A percentile compares a stretch with the other conserved stretches of the same genome.
Evolutionary conservation across 2,329 filamentous ascomycete species (phyloP).

Genomic region (Cladosporium sp.): DNA sequence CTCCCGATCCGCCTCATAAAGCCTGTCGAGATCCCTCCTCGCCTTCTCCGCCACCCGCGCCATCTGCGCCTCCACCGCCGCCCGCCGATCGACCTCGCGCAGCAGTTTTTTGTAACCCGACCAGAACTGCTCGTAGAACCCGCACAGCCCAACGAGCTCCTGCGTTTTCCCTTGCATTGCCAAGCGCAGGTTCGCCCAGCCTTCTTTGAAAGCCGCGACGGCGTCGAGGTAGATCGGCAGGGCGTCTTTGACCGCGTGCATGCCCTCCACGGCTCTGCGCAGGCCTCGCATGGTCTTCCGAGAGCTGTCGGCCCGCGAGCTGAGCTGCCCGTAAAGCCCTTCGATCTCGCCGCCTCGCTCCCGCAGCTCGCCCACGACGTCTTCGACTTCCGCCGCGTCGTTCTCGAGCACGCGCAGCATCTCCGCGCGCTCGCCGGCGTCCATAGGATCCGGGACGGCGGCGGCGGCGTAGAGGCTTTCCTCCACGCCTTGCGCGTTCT

Average conservation of each 20-base stretch:
- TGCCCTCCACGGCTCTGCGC: constrained; percentile 61
- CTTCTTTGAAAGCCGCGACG: constrained; percentile 60
- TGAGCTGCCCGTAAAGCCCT: constrained; percentile 62
- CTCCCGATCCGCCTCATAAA: constrained; percentile 66
- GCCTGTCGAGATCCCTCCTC: constrained; percentile 70
- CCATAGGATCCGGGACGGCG: constrained; percentile 63
- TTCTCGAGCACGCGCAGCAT: constrained; percentile 79
- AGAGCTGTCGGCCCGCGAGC: constrained; percentile 61
- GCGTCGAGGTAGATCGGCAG: constrained; percentile 66
- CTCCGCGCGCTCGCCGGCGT: constrained; percentile 72
- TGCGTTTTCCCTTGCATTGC: constrained; percentile 67
- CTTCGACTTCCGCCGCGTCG: constrained; percentile 64
- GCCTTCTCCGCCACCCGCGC: constrained; percentile 74
- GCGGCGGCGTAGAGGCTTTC: constrained; percentile 58
- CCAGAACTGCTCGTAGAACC: constrained; percentile 86
- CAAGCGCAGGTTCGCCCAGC: constrained; percentile 74
- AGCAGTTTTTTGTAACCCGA: constrained; percentile 81
- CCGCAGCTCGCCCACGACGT: constrained; percentile 67
- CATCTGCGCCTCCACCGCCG: constrained; percentile 71
- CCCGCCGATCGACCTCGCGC: constrained; percentile 77
- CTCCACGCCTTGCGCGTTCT: constrained; percentile 49
- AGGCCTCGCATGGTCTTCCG: constrained; percentile 59
- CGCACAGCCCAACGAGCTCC: constrained; percentile 73
- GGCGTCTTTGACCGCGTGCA: constrained; percentile 67
- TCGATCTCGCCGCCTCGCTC: constrained; percentile 79